Conservation (phyloP, 306 rosid species). For the Begonia masoniana region DNA sequence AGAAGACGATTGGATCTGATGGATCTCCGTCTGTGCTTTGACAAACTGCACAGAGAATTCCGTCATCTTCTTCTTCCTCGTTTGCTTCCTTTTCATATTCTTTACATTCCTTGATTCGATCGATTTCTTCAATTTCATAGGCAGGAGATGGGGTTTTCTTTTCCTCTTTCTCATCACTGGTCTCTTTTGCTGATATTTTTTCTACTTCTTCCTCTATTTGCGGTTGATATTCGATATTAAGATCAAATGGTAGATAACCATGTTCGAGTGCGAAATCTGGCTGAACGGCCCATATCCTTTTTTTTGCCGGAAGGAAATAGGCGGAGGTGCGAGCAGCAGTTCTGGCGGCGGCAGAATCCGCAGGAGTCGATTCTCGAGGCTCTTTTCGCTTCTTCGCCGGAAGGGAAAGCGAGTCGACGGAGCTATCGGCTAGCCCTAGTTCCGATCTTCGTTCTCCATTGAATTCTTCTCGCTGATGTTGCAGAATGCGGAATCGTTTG, state of each 20-base stretch:
- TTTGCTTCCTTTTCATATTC: neutral
- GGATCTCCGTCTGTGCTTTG: slow-evolving; percentile 78
- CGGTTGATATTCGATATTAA: slow-evolving; percentile 44
- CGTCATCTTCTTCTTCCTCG: slow-evolving; percentile 34
- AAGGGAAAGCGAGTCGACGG: slow-evolving; percentile 10
- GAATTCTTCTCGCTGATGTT: slow-evolving; percentile 8
- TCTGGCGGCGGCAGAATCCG: slow-evolving; percentile 3
- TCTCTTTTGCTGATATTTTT: neutral
- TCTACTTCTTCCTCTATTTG: neutral
- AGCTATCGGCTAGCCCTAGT: neutral
- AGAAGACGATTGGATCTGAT: slow-evolving; percentile 64
- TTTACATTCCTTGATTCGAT: neutral
- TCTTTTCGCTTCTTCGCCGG: slow-evolving; percentile 72
- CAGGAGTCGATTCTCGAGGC: slow-evolving; percentile 17
- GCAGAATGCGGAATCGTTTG: slow-evolving; percentile 52
- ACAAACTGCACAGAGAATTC: slow-evolving; percentile 54
- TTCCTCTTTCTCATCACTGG: neutral
- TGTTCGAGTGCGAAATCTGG: slow-evolving; percentile 14
- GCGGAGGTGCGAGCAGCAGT: slow-evolving; percentile 7
- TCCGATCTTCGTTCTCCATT: slow-evolving; percentile 5
- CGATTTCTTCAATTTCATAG: neutral
- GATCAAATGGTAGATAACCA: slow-evolving; percentile 22
- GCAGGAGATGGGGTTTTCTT: neutral
- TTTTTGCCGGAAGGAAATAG: slow-evolving; percentile 56
- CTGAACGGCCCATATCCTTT: slow-evolving; percentile 50